Conservation (phyloP, 352 stramenopile genomes). For the Aphanomyces stellatus region DNA sequence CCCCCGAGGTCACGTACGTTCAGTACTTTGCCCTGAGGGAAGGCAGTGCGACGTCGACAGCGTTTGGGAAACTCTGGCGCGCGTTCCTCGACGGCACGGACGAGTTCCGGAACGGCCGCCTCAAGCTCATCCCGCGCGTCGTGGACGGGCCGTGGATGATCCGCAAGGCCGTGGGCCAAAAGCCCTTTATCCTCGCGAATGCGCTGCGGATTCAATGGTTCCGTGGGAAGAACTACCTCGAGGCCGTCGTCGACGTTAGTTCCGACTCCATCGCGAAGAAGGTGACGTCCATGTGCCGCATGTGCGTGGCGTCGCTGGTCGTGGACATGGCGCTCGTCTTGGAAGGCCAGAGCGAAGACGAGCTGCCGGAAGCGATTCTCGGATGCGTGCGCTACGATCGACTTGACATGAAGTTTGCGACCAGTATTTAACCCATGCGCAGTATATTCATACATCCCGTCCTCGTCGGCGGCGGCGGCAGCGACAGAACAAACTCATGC, state of each 20-base stretch:
- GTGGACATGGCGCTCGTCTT: constrained; percentile 78
- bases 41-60: constrained; percentile 1
- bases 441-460: too few species aligned
- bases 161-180: constrained; percentile 66
- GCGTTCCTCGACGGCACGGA: constrained; percentile 55
- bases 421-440: constrained; percentile 33
- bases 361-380: constrained; percentile 75
- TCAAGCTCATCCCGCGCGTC: constrained; percentile 76
- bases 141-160: constrained; percentile 74
- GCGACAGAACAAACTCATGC: too few species aligned
- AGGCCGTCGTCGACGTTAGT: constrained; percentile 68
- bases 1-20: constrained; percentile 51
- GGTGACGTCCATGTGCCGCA: constrained; percentile 65
- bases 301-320: constrained; percentile 48
- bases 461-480: too few species aligned
- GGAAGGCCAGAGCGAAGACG: constrained; percentile 51
- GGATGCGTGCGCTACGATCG: constrained; percentile 70
- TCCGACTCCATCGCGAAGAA: constrained; percentile 68
- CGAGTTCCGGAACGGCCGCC: constrained; percentile 51
- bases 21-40: constrained; percentile 67
- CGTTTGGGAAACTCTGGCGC: constrained; percentile 37
- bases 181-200: constrained; percentile 68
- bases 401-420: constrained; percentile 52
- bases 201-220: constrained; percentile 54
- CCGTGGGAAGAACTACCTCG: constrained; percentile 50